phyloP scores from a whole-genome alignment of 2,329 filamentous ascomycete genomes.

The Nemania diffusa region DNA sequence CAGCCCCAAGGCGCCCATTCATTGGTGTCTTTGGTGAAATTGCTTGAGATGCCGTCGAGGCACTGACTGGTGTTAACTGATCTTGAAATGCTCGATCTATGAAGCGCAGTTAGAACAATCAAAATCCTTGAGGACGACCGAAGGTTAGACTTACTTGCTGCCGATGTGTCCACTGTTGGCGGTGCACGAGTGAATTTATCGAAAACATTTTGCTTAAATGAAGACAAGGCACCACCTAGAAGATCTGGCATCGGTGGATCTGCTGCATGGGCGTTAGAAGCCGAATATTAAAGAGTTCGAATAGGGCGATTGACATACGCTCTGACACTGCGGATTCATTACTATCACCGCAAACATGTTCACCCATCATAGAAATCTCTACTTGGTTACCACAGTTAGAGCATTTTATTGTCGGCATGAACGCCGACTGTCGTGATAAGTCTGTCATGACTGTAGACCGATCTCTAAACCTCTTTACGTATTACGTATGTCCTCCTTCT shows the following conservation, averaged over 20 bases:
- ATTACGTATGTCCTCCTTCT: slow-evolving; percentile 30
- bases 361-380: slow-evolving; percentile 86
- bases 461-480: slow-evolving; percentile 20
- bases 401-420: slow-evolving; percentile 88
- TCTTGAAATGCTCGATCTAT: slow-evolving; percentile 67
- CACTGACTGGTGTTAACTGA: slow-evolving; percentile 72
- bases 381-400: slow-evolving; percentile 82
- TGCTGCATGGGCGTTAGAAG: slow-evolving; percentile 39
- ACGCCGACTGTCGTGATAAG: slow-evolving; percentile 69
- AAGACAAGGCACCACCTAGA: slow-evolving; percentile 52
- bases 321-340: slow-evolving; percentile 55
- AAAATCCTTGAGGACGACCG: neutral
- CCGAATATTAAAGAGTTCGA: slow-evolving; percentile 22
- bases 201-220: slow-evolving; percentile 51
- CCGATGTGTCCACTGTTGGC: slow-evolving; percentile 65
- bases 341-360: slow-evolving; percentile 74
- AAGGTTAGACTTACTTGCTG: slow-evolving; percentile 63
- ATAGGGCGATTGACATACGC: slow-evolving; percentile 48
- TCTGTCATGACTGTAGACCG: slow-evolving; percentile 55
- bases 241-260: slow-evolving; percentile 45
- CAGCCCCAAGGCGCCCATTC: slow-evolving; percentile 56
- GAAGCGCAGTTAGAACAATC: slow-evolving; percentile 47
- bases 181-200: slow-evolving; percentile 58
- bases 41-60: slow-evolving; percentile 67
- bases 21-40: slow-evolving; percentile 72